Conservation (phyloP, 768 basidiomycete genomes). For the Tubosaeta brunneosetosa region DNA sequence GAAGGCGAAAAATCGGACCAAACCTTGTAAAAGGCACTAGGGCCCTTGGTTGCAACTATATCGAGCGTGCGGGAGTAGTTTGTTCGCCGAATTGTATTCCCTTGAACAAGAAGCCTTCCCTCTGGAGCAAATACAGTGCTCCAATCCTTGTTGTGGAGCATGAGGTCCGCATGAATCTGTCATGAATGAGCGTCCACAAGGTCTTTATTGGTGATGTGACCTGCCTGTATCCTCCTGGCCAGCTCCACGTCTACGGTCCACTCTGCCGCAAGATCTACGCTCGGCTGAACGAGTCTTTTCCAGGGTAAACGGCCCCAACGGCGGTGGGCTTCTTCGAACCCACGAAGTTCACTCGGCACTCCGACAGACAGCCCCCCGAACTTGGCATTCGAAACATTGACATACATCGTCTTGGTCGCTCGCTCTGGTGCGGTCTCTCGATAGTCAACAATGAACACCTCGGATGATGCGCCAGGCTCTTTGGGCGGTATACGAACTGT, state of each 20-base stretch:
- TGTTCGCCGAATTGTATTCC: conserved; percentile 65
- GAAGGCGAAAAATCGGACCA: conserved; percentile 11
- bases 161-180: conserved; percentile 47
- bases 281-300: conserved; percentile 72
- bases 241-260: conserved; percentile 81
- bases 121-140: conserved; percentile 74
- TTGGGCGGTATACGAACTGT: conserved; percentile 68
- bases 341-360: conserved; percentile 87
- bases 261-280: conserved; percentile 65
- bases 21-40: conserved; percentile 80
- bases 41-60: conserved; percentile 68
- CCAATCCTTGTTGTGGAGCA: conserved; percentile 73
- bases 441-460: conserved; percentile 78
- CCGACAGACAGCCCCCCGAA: conserved; percentile 85
- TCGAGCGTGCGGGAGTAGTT: conserved; percentile 77
- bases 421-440: conserved; percentile 79
- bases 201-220: conserved; percentile 15
- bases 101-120: conserved; percentile 66
- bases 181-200: not conserved
- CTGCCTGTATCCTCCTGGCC: conserved; percentile 63
- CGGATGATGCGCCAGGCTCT: conserved; percentile 39
- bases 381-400: conserved; percentile 42
- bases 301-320: conserved; percentile 82
- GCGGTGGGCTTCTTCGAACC: conserved; percentile 76
- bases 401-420: conserved; percentile 76